phyloP scores from a whole-genome alignment of 345 rosid genomes.

The Aquilaria sinensis region DNA sequence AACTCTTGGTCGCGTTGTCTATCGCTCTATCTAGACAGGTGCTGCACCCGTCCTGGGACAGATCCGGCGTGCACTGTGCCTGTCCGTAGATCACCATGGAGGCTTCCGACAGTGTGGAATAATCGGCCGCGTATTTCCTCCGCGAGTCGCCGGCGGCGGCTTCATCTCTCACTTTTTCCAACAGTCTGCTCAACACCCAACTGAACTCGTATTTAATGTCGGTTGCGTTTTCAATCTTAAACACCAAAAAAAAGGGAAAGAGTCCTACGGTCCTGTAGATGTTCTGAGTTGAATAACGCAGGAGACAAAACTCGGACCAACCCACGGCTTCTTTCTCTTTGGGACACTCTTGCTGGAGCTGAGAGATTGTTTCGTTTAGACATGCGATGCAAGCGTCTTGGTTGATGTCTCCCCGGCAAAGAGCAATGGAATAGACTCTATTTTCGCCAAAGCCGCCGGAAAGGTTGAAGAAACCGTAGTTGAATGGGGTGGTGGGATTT shows the following conservation, averaged over 20 bases:
- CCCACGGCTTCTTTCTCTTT: conserved; percentile 18
- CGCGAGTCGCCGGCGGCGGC: conserved; percentile 25
- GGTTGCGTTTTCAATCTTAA: background rate
- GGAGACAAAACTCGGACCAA: conserved; percentile 33
- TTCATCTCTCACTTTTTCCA: conserved; percentile 14
- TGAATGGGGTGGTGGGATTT: conserved; percentile 3
- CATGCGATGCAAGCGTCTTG: conserved; percentile 28
- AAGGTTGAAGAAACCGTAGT: conserved; percentile 25
- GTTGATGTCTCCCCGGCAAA: conserved; percentile 38
- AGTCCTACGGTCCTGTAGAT: conserved; percentile 18
- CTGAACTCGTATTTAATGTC: conserved; percentile 14
- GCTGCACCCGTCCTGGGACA: conserved; percentile 24
- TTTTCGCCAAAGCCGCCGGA: conserved; percentile 20
- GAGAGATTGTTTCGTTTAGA: conserved; percentile 16
- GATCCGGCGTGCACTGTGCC: conserved; percentile 41
- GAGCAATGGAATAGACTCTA: conserved; percentile 22
- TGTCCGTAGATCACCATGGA: conserved; percentile 22
- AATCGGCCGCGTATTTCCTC: conserved; percentile 40
- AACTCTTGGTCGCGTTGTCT: conserved; percentile 11
- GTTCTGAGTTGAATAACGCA: conserved; percentile 29
- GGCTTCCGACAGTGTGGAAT: background rate
- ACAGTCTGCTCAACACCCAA: conserved; percentile 5
- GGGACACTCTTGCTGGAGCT: conserved; percentile 16
- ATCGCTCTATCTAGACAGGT: conserved; percentile 18
- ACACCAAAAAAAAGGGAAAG: background rate